Percentiles rank a stretch among this genome's conserved stretches.
Evolutionary conservation across 2,329 filamentous ascomycete genomes (phyloP).

Genomic region (Alternaria triticimaculans): DNA sequence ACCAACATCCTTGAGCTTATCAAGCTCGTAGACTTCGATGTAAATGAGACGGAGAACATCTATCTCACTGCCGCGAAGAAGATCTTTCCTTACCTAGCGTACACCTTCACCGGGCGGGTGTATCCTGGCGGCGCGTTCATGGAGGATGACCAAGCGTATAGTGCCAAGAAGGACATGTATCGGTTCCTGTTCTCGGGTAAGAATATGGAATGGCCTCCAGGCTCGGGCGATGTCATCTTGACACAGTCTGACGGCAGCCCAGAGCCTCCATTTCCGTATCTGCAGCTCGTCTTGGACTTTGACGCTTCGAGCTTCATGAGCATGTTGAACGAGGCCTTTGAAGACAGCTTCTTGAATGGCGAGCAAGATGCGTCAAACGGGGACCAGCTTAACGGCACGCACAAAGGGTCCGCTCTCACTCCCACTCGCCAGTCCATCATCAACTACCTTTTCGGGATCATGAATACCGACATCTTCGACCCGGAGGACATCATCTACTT

Average conservation of each 20-base stretch:
- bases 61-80: constrained; percentile 79
- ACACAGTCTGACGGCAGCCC: constrained; percentile 62
- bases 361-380: constrained; percentile 69
- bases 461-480: constrained; percentile 78
- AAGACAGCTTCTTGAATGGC: constrained; percentile 91
- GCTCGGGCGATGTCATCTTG: constrained; percentile 64
- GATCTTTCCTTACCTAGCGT: constrained; percentile 93
- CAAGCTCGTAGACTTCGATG: constrained; percentile 62
- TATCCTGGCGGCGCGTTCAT: constrained; percentile 86
- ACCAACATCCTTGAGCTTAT: constrained; percentile 77
- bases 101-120: constrained; percentile 84
- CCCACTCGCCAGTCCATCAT: constrained; percentile 91
- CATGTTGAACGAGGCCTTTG: constrained; percentile 95
- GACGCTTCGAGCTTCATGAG: constrained; percentile 93
- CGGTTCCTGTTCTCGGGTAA: constrained; percentile 92
- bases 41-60: constrained; percentile 65
- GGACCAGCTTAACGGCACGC: constrained; percentile 58
- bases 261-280: constrained; percentile 82
- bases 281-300: constrained; percentile 83
- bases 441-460: constrained; percentile 88
- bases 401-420: constrained; percentile 41
- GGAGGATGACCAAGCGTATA: constrained; percentile 72
- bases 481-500: constrained; percentile 88
- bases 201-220: constrained; percentile 75
- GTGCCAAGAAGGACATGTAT: constrained; percentile 88